Evolutionary conservation across 345 rosid genomes (phyloP).

Genomic region (Draba incana): DNA sequence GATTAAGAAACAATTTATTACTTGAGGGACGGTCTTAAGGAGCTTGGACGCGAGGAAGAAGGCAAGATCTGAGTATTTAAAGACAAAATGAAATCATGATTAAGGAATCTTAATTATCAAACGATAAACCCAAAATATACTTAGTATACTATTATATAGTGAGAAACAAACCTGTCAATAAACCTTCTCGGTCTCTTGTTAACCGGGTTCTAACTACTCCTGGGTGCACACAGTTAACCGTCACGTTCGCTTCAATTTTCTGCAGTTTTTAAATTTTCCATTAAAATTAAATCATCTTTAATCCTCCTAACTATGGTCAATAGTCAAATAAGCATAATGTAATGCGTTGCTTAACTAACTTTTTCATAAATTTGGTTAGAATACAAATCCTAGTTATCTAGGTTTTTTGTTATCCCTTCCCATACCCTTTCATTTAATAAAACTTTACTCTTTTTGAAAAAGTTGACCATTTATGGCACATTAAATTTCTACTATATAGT

Average conservation of each 20-base stretch:
- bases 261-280: conserved; percentile 36
- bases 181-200: conserved; percentile 91
- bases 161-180: conserved; percentile 60
- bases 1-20: conserved; percentile 29
- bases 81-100: conserved; percentile 28
- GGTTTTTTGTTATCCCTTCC: conserved; percentile 29
- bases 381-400: conserved; percentile 35
- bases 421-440: conserved; percentile 12
- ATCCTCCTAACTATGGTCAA: conserved; percentile 26
- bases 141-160: not conserved
- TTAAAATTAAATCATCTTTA: not conserved
- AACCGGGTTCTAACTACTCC: conserved; percentile 92
- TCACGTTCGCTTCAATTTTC: conserved; percentile 83
- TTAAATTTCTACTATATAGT: conserved; percentile 4
- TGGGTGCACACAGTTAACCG: conserved; percentile 90
- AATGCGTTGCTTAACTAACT: conserved; percentile 17
- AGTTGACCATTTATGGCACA: conserved; percentile 22
- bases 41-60: conserved; percentile 88
- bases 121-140: too few relatives aligned
- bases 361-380: conserved; percentile 27
- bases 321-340: conserved; percentile 28
- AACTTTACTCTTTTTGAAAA: not conserved
- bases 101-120: conserved; percentile 18
- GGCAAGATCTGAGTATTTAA: conserved; percentile 58
- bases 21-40: conserved; percentile 91